Evolutionary conservation across 805 yeast genomes (phyloP), one percentile per base, ranked within the genome.

Genomic region (Suhomyces canberraensis): DNA sequence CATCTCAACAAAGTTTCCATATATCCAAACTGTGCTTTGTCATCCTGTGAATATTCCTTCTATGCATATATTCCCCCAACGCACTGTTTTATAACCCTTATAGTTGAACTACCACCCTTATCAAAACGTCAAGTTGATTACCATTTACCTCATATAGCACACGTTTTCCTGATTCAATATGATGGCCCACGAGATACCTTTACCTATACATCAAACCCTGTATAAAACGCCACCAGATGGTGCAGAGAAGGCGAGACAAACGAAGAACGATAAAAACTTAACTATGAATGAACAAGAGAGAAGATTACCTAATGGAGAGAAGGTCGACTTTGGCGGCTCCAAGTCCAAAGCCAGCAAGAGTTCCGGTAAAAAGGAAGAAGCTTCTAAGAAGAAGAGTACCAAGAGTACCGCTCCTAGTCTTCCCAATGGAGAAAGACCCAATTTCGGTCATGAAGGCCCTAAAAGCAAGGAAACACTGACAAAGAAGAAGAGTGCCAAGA

Each of bases 161-260:
- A n/a, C n/a, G n/a, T n/a, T n/a, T n/a, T n/a, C n/a, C n/a, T n/a
- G n/a, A n/a, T n/a, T 16, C 25, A 40, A 34, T 16, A 56, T 59
- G 63, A 59, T 58, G 61, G 60, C 61, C 11, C 69, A 60, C 43
- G 67, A 62, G 46, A 37, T 54, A 44, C 65, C 68, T 25, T 35
- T 48, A 40, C 46, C 51, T 26, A 48, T 53, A 35, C 61, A 47
- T 27, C 51, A 39, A n/a, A 15, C 32, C 15, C 37, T 19, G 28
- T 22, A 20, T 11, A 34, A 21, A 22, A 25, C 36, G 11, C 31
- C 36, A n/a, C 26, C 36, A 8, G 28, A 22, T 16, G 17, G n/a
- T 18, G 13, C n/a, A 11, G 17, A n/a, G n/a, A 26, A 26, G 25
- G n/a, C 29, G 11, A 33, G 19, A 19, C 30, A 39, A 17, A 9